Conservation (phyloP, 352 stramenopile species). For the Lagenidium giganteum region DNA sequence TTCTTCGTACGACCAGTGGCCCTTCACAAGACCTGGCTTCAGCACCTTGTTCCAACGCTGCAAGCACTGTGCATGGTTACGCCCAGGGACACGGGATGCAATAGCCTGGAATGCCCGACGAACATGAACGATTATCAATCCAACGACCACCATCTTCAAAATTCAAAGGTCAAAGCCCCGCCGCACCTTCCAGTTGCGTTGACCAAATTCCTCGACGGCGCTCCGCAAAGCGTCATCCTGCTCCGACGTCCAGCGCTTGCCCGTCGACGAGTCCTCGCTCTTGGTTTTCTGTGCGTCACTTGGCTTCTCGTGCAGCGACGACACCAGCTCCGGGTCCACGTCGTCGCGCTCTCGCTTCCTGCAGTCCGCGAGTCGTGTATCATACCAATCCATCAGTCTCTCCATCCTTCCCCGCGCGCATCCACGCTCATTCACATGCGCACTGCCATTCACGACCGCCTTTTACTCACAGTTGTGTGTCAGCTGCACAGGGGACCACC, state of each 20-base stretch:
- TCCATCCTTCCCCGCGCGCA: too few species aligned
- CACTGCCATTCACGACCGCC: too few species aligned
- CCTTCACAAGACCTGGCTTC: conserved; percentile 88
- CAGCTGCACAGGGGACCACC: too few species aligned
- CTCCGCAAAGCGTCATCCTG: conserved; percentile 61
- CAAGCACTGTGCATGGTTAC: conserved; percentile 71
- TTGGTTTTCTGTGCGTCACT: conserved; percentile 37
- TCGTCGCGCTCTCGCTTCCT: conserved; percentile 47
- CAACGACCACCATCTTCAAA: not conserved
- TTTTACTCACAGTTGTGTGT: conserved; percentile 11
- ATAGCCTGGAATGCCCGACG: conserved; percentile 18
- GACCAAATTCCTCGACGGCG: conserved; percentile 56
- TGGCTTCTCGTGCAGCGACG: conserved; percentile 41
- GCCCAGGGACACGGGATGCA: conserved; percentile 44
- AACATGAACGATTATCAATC: not conserved
- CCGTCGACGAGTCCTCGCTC: conserved; percentile 30
- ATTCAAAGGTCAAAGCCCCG: too few species aligned
- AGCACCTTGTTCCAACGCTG: conserved; percentile 87
- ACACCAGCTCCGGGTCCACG: conserved; percentile 27
- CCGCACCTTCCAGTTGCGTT: conserved; percentile 77
- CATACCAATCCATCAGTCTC: too few species aligned
- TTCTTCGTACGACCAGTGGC: conserved; percentile 90
- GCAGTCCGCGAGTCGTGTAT: too few species aligned
- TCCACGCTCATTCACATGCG: too few species aligned
- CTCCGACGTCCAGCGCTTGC: conserved; percentile 56